A percentile compares a stretch with the other conserved stretches of the same genome.
phyloP scores from a whole-genome alignment of 306 rosid species.

The Erythrophleum fordii region DNA sequence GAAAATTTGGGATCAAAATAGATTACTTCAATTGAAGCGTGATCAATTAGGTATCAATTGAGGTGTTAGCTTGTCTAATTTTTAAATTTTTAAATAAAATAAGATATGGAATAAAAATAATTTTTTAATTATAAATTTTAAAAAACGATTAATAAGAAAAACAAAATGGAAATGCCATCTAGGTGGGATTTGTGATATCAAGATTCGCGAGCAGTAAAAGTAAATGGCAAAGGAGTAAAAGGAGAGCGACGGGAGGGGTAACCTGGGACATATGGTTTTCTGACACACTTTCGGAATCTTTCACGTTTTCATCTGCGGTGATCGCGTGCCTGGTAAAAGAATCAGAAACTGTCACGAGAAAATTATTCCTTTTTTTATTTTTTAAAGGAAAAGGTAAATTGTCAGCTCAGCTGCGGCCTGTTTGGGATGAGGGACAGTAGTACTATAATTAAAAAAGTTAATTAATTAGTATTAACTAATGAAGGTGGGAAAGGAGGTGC shows the following conservation, averaged over 20 bases:
- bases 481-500: not conserved
- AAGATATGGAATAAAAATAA: too few species aligned
- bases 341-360: not conserved
- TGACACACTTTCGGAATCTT: slow-evolving; percentile 1
- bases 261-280: not conserved
- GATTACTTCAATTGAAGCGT: too few species aligned
- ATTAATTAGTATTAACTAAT: not conserved
- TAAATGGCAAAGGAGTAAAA: slow-evolving; percentile 11
- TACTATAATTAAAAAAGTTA: not conserved
- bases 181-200: too few species aligned
- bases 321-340: not conserved
- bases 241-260: not conserved
- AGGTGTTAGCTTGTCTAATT: too few species aligned
- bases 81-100: too few species aligned
- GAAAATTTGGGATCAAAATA: too few species aligned
- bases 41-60: too few species aligned
- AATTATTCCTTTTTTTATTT: too few species aligned
- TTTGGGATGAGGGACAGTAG: not conserved
- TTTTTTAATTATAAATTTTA: too few species aligned
- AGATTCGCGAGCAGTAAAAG: not conserved
- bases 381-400: not conserved
- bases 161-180: too few species aligned
- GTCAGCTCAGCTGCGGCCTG: not conserved
- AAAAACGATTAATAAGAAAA: too few species aligned
- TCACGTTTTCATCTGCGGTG: not conserved